Evolutionary conservation across 495 filamentous ascomycete genomes (phyloP).

Genomic region (Trichoderma erinaceum): DNA sequence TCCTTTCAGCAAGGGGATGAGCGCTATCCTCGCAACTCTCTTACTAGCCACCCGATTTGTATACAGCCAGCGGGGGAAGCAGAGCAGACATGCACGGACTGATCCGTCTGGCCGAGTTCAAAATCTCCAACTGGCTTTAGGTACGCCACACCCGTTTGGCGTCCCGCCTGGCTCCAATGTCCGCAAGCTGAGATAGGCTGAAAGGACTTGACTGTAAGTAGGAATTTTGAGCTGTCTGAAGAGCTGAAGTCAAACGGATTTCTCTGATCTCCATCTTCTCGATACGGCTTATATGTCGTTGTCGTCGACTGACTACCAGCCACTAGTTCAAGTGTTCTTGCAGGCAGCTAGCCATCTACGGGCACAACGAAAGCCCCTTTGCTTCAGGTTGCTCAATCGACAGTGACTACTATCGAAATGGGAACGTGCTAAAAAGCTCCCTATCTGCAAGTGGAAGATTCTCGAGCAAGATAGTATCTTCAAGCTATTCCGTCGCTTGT

Average conservation of each 20-base stretch:
- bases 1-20: neutral
- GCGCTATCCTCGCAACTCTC: neutral
- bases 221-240: neutral
- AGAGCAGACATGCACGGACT: neutral
- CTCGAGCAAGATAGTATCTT: neutral
- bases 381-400: neutral
- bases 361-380: neutral
- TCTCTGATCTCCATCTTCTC: neutral
- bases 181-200: neutral
- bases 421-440: neutral
- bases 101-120: neutral
- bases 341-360: neutral
- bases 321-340: neutral
- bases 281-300: neutral
- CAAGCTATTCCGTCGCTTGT: neutral
- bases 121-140: neutral
- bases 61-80: neutral
- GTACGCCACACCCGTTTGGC: conserved; percentile 2
- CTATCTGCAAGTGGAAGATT: neutral
- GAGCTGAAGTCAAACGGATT: neutral
- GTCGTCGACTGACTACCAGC: neutral
- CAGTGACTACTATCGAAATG: neutral
- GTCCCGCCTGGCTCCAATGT: neutral
- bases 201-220: neutral
- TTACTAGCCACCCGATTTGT: too few relatives aligned